Conservation (phyloP, 805 yeast species). For the Brettanomyces anomalus region DNA sequence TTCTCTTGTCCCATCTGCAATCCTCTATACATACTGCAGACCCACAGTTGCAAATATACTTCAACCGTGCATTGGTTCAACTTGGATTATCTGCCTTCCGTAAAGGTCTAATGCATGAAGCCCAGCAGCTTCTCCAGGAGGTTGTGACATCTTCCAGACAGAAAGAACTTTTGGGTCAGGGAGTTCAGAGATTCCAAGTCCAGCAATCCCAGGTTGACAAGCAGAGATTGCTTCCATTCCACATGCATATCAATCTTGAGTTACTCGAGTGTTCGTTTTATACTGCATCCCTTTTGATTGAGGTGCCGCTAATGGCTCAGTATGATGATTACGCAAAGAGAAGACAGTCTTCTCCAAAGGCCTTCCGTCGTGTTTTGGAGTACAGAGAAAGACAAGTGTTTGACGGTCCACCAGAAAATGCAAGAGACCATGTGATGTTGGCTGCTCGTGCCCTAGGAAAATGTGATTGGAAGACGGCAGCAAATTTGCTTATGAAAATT, state of each 20-base stretch:
- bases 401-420: slow-evolving; percentile 96
- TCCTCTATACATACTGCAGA: slow-evolving; percentile 78
- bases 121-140: slow-evolving; percentile 82
- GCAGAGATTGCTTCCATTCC: slow-evolving; percentile 89
- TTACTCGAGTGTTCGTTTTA: slow-evolving; percentile 88
- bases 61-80: slow-evolving; percentile 93
- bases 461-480: slow-evolving; percentile 83
- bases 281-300: slow-evolving; percentile 82
- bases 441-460: slow-evolving; percentile 82
- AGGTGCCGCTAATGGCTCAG: slow-evolving; percentile 85
- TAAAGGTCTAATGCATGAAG: slow-evolving; percentile 73
- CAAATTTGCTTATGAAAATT: slow-evolving; percentile 61
- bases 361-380: slow-evolving; percentile 86
- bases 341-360: slow-evolving; percentile 49
- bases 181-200: slow-evolving; percentile 57
- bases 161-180: slow-evolving; percentile 92
- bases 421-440: slow-evolving; percentile 85
- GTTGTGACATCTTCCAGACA: slow-evolving; percentile 77
- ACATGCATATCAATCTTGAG: slow-evolving; percentile 95
- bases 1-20: slow-evolving; percentile 80
- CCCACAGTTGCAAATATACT: slow-evolving; percentile 77
- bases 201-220: slow-evolving; percentile 40
- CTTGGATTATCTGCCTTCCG: slow-evolving; percentile 95
- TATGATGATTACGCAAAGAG: slow-evolving; percentile 54
- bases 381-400: slow-evolving; percentile 90